phyloP scores from a whole-genome alignment of 2,329 filamentous ascomycete species.

The Curvularia hawaiiensis region DNA sequence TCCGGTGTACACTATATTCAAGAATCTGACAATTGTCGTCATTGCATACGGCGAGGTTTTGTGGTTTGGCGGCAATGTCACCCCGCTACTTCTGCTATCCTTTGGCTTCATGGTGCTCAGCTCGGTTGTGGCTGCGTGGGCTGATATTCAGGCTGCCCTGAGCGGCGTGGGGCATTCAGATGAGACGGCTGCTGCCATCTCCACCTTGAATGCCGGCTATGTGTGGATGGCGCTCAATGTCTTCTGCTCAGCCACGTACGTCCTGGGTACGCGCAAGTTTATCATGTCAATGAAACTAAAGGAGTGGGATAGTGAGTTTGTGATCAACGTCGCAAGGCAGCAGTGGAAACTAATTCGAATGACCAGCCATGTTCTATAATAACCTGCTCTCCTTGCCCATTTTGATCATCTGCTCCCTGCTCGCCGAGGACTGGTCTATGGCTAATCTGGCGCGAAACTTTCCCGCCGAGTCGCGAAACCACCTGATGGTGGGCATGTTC shows the following conservation, averaged over 20 bases:
- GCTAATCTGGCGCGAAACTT: constrained; percentile 87
- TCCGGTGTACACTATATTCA: constrained; percentile 99
- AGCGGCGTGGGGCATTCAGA: constrained; percentile 60
- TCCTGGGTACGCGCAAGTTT: constrained; percentile 93
- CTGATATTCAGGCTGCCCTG: constrained; percentile 87
- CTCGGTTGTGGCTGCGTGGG: constrained; percentile 94
- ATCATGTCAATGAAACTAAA: constrained; percentile 99
- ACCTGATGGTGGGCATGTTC: constrained; percentile 84
- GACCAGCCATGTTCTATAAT: constrained; percentile 97
- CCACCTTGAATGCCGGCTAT: constrained; percentile 57
- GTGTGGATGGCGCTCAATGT: constrained; percentile 69
- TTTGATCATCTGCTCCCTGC: constrained; percentile 77
- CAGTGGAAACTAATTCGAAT: neutral
- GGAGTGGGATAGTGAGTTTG: constrained; percentile 90
- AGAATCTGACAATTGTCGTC: constrained; percentile 98
- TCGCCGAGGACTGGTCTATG: constrained; percentile 90
- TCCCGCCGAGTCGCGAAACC: constrained; percentile 76
- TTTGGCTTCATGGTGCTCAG: constrained; percentile 97
- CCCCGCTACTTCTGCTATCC: constrained; percentile 82
- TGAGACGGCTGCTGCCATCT: constrained; percentile 72
- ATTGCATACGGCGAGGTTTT: constrained; percentile 98
- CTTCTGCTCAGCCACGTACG: constrained; percentile 86
- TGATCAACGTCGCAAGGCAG: neutral
- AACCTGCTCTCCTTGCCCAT: constrained; percentile 96
- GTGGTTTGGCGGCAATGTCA: constrained; percentile 95